Evolutionary conservation across 305 asterid genomes (phyloP).

Genomic region (Plantago coronopus): DNA sequence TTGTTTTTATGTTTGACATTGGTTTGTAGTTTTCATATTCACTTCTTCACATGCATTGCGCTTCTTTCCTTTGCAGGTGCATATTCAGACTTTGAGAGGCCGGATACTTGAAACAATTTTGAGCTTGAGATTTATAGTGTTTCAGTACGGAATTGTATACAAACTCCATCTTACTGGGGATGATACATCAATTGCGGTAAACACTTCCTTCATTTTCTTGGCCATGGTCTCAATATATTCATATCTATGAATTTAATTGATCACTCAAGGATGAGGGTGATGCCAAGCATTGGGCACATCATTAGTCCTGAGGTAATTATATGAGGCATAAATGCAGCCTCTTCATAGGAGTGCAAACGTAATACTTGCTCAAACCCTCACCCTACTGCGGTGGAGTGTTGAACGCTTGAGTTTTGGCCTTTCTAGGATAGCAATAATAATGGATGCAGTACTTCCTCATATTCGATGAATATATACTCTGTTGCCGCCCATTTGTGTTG

Average conservation of each 20-base stretch:
- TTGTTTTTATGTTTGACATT: conserved; percentile 5
- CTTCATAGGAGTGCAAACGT: too few species aligned
- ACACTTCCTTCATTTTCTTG: conserved; percentile 18
- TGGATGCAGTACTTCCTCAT: neutral
- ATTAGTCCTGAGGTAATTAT: too few species aligned
- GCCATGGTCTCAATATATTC: neutral
- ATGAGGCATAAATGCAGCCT: too few species aligned
- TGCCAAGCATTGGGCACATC: too few species aligned
- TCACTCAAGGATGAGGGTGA: neutral
- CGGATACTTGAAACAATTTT: conserved; percentile 93
- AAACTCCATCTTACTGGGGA: conserved; percentile 73
- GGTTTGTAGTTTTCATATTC: conserved; percentile 12
- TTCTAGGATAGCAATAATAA: too few species aligned
- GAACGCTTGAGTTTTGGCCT: too few species aligned
- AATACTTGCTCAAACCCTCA: too few species aligned
- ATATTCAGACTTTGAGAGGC: conserved; percentile 94
- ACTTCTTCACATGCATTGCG: conserved; percentile 9
- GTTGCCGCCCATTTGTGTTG: neutral
- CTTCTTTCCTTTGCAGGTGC: conserved; percentile 51
- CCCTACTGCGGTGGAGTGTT: too few species aligned
- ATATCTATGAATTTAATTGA: neutral
- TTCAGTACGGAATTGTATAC: conserved; percentile 96
- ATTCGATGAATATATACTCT: neutral
- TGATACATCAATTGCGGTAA: conserved; percentile 88
- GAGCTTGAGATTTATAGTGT: conserved; percentile 87